Evolutionary conservation across 441 rosid genomes (phyloP).

Genomic region (Gossypium aridum): DNA sequence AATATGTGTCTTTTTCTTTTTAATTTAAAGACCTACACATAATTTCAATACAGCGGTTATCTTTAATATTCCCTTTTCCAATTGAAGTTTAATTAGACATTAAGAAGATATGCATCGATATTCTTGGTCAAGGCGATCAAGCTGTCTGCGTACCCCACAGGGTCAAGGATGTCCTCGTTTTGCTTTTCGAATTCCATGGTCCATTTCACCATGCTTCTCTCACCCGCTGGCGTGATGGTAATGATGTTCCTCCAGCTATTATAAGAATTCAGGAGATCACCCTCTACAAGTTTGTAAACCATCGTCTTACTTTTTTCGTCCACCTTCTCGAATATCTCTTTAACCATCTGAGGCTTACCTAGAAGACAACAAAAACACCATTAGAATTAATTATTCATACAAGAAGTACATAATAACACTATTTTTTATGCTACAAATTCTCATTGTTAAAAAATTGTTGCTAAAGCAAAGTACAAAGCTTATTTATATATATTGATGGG

Average conservation of each 20-base stretch:
- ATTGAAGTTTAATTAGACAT: neutral
- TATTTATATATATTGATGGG: neutral
- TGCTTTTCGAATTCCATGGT: neutral
- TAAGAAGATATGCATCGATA: neutral
- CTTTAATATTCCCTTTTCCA: neutral
- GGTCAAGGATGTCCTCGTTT: neutral
- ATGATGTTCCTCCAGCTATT: neutral
- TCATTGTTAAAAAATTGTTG: neutral
- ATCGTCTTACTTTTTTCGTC: neutral
- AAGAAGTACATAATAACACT: too few relatives aligned
- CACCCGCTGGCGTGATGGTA: neutral
- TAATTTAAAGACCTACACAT: too few relatives aligned
- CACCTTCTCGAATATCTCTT: neutral
- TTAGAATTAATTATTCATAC: neutral
- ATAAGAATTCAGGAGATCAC: neutral
- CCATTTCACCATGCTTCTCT: slow-evolving; percentile 5
- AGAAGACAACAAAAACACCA: neutral
- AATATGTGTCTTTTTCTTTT: too few relatives aligned
- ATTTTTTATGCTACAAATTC: too few relatives aligned
- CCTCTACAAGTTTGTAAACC: neutral
- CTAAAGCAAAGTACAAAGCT: neutral
- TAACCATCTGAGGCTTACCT: neutral
- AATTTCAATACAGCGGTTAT: neutral
- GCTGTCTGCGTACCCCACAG: neutral
- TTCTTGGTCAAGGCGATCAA: neutral